A percentile compares a stretch with the other conserved stretches of the same genome.
phyloP scores from a whole-genome alignment of 768 basidiomycete species.

The Leccinellum luteum region DNA sequence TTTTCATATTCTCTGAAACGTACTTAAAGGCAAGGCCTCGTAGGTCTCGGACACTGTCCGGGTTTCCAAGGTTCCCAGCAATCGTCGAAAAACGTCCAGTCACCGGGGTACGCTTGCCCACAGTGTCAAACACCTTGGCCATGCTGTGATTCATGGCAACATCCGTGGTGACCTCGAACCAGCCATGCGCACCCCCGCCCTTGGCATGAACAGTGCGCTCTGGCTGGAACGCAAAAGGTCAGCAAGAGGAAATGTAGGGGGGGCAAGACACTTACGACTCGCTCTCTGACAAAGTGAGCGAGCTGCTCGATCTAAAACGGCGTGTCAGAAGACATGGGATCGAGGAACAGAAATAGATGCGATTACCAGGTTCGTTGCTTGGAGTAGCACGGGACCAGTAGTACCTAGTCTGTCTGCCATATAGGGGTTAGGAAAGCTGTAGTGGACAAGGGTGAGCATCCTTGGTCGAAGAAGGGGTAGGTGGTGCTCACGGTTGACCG shows the following conservation, averaged over 20 bases:
- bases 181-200: conserved; percentile 16
- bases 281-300: conserved; percentile 18
- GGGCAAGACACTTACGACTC: conserved; percentile 10
- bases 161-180: conserved; percentile 18
- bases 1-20: conserved; percentile 21
- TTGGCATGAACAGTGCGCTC: conserved; percentile 19
- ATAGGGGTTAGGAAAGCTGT: conserved; percentile 16
- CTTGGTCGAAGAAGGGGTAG: neutral
- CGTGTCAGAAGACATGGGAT: neutral
- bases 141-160: conserved; percentile 16
- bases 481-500: conserved; percentile 10
- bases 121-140: conserved; percentile 12
- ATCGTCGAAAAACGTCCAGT: conserved; percentile 52
- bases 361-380: conserved; percentile 11
- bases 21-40: conserved; percentile 53
- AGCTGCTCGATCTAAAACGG: conserved; percentile 13
- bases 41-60: conserved; percentile 49
- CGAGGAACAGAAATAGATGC: neutral
- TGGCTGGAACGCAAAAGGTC: conserved; percentile 1
- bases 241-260: neutral
- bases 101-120: conserved; percentile 17
- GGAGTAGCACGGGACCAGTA: conserved; percentile 11
- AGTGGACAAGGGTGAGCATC: neutral
- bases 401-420: conserved; percentile 15
- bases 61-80: conserved; percentile 47